Base-by-base conservation (phyloP, 495 filamentous ascomycete species). In the Copromyces sp. region DNA sequence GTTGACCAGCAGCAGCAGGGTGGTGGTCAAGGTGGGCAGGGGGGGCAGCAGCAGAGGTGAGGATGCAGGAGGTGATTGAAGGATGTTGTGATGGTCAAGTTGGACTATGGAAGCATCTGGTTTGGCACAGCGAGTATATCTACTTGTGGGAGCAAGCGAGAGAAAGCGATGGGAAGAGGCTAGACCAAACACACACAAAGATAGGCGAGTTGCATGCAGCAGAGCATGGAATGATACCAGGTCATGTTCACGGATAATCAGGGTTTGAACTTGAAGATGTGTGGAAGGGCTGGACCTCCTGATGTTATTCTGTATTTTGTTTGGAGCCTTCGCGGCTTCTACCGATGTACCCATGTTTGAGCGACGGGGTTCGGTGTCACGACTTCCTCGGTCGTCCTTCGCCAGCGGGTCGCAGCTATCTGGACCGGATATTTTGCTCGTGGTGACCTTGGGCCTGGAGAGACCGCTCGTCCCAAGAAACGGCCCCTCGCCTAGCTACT, bases 1-100 rank as follows among this genome's bases (percentile, higher is more conserved):
- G 53, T 35, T 61, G 53, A 47, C 11, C 39, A 61, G 38, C 70
- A 71, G 45, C 70, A 78, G 40, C 45, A 53, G 45, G 9, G 44
- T 47, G 69, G 73, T 39, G 72, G 47, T 32, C 65, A 69, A 72
- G 69, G 73, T 47, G 75, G 24, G 1, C 24, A 61, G 6, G 53
- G 53, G 16, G 53, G 53, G 1, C 41, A 44, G 3, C 29, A 61
- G 6, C 53, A 61, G 53, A 61, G 53, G 24, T 59, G 47, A 47
- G n/a, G 45, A 2, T 53, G 45, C 11, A 0, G 44, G 9, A 14
- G 5, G 45, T 53, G 45, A 5, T 29, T 7, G 47, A 11, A 37
- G 35, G 35, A 37, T 37, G 35, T 37, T 37, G 35, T 37, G 20
- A 7, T 5, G 45, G 45, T 24, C n/a, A 3, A 2, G 20, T 53